Evolutionary conservation across 2,329 filamentous ascomycete genomes (phyloP).

Genomic region (Dactylellina drechsleri): DNA sequence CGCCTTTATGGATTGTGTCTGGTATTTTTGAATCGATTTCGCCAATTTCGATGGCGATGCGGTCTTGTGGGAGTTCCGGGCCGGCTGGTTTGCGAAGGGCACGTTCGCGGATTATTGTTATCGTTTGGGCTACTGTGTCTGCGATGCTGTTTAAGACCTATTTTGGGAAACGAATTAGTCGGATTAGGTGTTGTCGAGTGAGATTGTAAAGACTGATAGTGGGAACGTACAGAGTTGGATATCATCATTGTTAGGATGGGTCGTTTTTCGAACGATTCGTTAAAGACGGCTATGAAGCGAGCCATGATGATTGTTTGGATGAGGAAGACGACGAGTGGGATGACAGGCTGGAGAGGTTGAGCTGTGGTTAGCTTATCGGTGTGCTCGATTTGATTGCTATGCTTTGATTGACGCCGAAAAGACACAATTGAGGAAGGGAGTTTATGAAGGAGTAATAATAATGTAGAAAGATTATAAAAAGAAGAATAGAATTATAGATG

Average conservation of each 20-base stretch:
- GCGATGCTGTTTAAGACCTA: conserved; percentile 89
- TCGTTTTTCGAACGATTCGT: conserved; percentile 89
- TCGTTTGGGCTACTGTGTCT: conserved; percentile 92
- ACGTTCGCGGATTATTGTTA: conserved; percentile 81
- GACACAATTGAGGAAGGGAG: neutral
- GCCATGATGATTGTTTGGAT: conserved; percentile 88
- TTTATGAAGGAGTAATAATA: neutral
- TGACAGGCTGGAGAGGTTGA: conserved; percentile 73
- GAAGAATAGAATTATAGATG: neutral
- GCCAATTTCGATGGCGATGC: conserved; percentile 85
- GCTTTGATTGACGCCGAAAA: conserved; percentile 11
- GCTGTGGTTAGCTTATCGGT: conserved; percentile 17
- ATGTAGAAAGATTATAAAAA: neutral
- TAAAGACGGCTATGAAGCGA: conserved; percentile 85
- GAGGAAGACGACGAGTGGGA: conserved; percentile 84
- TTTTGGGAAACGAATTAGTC: conserved; percentile 54
- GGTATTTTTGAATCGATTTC: conserved; percentile 85
- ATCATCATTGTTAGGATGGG: conserved; percentile 99
- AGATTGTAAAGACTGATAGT: conserved; percentile 24
- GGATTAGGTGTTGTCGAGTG: conserved; percentile 33
- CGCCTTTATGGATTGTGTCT: conserved; percentile 69
- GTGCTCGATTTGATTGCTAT: conserved; percentile 57
- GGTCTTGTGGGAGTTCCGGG: conserved; percentile 71
- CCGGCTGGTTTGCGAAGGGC: conserved; percentile 72
- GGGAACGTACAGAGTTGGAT: conserved; percentile 80